Evolutionary conservation across 345 rosid species (phyloP).

Genomic region (sweet orange (Citrus sinensis)): DVS_A1.0 CM039164.1:566001-566500

Average conservation of each 20-base stretch:
- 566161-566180: slow-evolving; percentile 24
- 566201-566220: slow-evolving; percentile 50
- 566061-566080: not conserved
- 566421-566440: not conserved
- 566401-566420: not conserved
- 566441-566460: no score
- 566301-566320: not conserved
- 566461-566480: no score
- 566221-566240: slow-evolving; percentile 12
- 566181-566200: slow-evolving; percentile 34
- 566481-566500: no score
- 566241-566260: not conserved
- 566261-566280: not conserved
- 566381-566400: not conserved
- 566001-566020: not conserved
- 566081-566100: slow-evolving; percentile 7
- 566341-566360: not conserved
- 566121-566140: slow-evolving; percentile 15
- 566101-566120: slow-evolving; percentile 15
- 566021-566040: not conserved
- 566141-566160: slow-evolving; percentile 6
- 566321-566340: not conserved
- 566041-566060: not conserved
- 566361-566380: not conserved
- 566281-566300: no score